These are phyloP conservation scores for Euphrasia confusa DNA, from an alignment of 257 asterid genomes.

Conservation along the genomic window DNA sequence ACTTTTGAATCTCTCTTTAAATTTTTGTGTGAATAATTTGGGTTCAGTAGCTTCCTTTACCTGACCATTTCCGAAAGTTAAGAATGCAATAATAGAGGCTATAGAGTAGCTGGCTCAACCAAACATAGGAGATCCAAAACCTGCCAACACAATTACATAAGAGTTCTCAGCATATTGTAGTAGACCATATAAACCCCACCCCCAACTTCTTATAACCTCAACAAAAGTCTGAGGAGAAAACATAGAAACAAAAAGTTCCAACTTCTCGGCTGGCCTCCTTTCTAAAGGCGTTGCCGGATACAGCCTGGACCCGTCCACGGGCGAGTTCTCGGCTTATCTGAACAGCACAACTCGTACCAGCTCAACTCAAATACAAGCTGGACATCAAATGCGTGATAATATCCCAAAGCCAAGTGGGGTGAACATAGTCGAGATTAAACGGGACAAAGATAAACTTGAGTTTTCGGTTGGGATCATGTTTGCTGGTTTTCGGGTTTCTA, in stretches of 20 bases:
- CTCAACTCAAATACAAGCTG: constrained; percentile 35
- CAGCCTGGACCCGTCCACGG: constrained; percentile 35
- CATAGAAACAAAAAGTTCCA: constrained; percentile 20
- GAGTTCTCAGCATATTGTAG: not conserved
- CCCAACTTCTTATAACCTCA: not conserved
- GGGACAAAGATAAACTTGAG: constrained; percentile 39
- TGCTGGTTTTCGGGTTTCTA: constrained; percentile 40
- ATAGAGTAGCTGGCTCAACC: constrained; percentile 2
- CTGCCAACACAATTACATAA: not conserved
- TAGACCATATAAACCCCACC: not conserved
- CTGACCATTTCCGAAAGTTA: no score
- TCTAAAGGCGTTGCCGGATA: constrained; percentile 49
- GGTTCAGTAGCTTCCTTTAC: no score
- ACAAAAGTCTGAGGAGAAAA: not conserved
- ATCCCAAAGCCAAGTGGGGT: constrained; percentile 36
- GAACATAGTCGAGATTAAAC: constrained; percentile 46
- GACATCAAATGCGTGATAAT: not conserved
- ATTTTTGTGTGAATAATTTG: no score
- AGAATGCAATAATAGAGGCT: no score
- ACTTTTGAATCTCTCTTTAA: no score
- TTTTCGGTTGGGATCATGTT: constrained; percentile 65
- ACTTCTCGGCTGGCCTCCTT: constrained; percentile 56
- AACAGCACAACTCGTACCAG: constrained; percentile 46
- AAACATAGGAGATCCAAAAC: constrained; percentile 5
- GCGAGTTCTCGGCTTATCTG: constrained; percentile 42